Evolutionary conservation across 73 alveolate species (phyloP).

Genomic region (Effrenium voratum): DNA sequence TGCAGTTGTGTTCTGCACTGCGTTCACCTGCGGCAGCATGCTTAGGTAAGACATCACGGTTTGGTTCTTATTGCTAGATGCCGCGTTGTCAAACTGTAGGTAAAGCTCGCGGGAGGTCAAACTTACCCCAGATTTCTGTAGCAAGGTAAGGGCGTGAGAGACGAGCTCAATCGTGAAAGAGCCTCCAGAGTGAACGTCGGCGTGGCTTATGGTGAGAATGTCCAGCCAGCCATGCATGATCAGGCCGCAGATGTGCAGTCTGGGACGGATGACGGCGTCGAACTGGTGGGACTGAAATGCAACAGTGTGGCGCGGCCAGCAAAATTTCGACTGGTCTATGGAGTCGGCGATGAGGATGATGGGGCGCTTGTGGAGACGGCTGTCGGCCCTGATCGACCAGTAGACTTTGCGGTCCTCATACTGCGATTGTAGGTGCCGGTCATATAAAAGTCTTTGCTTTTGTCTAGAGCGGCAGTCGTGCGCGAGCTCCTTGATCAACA

Average conservation of each 20-base stretch:
- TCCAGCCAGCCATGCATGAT: not conserved
- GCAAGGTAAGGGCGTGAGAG: not conserved
- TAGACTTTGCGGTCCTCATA: not conserved
- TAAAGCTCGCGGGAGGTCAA: not conserved
- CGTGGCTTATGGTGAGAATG: not conserved
- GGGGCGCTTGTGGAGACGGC: not conserved
- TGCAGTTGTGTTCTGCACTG: not conserved
- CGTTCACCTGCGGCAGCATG: not conserved
- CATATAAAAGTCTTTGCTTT: not conserved
- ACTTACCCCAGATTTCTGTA: not conserved
- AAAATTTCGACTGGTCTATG: not conserved
- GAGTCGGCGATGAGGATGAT: not conserved
- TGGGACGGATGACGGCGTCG: not conserved
- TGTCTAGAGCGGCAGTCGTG: not conserved
- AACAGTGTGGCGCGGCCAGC: not conserved
- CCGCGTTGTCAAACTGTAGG: slow-evolving; percentile 34
- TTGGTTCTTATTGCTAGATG: not conserved
- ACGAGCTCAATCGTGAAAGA: not conserved
- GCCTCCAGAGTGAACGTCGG: slow-evolving; percentile 8
- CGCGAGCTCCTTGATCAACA: not conserved
- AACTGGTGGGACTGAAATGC: not conserved
- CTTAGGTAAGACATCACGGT: not conserved
- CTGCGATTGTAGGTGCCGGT: not conserved
- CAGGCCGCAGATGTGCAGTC: not conserved
- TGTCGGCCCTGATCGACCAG: not conserved